These are phyloP conservation scores for Pyrenophora teres DNA, from an alignment of 2,329 filamentous ascomycete genomes.

Conservation along the genomic window DNA sequence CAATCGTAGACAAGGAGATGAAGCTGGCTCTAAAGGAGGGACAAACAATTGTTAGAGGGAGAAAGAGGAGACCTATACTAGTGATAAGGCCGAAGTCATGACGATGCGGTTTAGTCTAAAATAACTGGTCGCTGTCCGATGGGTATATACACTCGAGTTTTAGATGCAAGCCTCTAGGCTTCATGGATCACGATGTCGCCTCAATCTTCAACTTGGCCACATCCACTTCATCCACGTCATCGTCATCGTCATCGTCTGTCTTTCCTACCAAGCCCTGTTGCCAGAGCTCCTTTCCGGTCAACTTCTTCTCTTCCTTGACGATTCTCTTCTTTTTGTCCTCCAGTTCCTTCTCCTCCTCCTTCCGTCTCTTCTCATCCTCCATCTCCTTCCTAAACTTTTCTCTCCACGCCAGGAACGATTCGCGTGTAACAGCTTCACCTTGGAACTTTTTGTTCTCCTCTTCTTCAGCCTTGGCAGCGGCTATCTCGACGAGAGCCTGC, in stretches of 20 bases:
- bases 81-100: slow-evolving; percentile 20
- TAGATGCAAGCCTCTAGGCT: background rate
- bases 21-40: slow-evolving; percentile 50
- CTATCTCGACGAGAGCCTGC: slow-evolving; percentile 58
- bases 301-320: slow-evolving; percentile 76
- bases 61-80: slow-evolving; percentile 30
- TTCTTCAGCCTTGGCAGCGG: slow-evolving; percentile 70
- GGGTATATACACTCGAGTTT: slow-evolving; percentile 30
- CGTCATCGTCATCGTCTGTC: slow-evolving; percentile 67
- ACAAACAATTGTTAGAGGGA: slow-evolving; percentile 33
- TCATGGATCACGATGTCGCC: slow-evolving; percentile 43
- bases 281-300: slow-evolving; percentile 64
- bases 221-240: slow-evolving; percentile 60
- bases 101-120: background rate
- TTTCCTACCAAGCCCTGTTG: slow-evolving; percentile 62
- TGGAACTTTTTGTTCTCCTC: slow-evolving; percentile 98
- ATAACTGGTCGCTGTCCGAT: background rate
- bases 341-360: slow-evolving; percentile 72
- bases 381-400: slow-evolving; percentile 78
- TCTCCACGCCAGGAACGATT: slow-evolving; percentile 84
- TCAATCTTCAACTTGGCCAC: slow-evolving; percentile 51
- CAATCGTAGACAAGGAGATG: slow-evolving; percentile 55
- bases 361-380: slow-evolving; percentile 67
- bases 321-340: slow-evolving; percentile 58
- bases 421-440: slow-evolving; percentile 83